Evolutionary conservation across 805 yeast genomes (phyloP).

Genomic region (Groenewaldozyma tartarivorans): DNA sequence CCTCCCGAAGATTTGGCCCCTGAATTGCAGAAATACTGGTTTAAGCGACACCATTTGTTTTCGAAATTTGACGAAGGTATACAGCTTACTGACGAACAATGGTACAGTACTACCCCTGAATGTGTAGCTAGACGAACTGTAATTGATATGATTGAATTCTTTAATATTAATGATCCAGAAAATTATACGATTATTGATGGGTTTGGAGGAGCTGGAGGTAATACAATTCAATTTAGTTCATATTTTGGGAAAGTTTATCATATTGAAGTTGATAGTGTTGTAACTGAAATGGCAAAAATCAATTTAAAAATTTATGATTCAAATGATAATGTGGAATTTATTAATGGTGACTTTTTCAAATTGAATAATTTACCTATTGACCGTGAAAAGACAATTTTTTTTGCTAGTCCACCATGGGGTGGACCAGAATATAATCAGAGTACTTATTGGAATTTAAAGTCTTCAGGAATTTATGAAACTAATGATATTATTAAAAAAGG

Average conservation of each 20-base stretch:
- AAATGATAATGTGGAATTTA: conserved; percentile 37
- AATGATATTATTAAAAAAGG: conserved; percentile 11
- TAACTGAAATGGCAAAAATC: conserved; percentile 27
- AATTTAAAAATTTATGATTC: conserved; percentile 61
- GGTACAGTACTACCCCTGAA: conserved; percentile 90
- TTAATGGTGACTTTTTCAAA: conserved; percentile 41
- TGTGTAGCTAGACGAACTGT: conserved; percentile 43
- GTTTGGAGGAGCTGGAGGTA: conserved; percentile 87
- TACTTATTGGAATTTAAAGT: conserved; percentile 12
- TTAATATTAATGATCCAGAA: conserved; percentile 9
- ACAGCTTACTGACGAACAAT: conserved; percentile 57
- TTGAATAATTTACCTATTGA: conserved; percentile 21
- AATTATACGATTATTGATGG: conserved; percentile 43
- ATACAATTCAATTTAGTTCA: conserved; percentile 63
- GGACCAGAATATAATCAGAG: conserved; percentile 46
- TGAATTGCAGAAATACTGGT: no score
- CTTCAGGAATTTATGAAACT: conserved; percentile 8
- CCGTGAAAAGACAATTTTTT: conserved; percentile 37
- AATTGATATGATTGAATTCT: conserved; percentile 9
- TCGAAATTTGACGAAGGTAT: conserved; percentile 58
- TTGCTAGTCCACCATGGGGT: conserved; percentile 86
- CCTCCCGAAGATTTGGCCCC: no score
- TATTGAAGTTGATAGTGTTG: conserved; percentile 20
- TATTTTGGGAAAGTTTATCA: conserved; percentile 13
- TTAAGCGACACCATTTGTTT: conserved; percentile 50